These are phyloP conservation scores for Agrocybe chaxingu DNA, from an alignment of 768 basidiomycete genomes.

Conservation along the genomic window DNA sequence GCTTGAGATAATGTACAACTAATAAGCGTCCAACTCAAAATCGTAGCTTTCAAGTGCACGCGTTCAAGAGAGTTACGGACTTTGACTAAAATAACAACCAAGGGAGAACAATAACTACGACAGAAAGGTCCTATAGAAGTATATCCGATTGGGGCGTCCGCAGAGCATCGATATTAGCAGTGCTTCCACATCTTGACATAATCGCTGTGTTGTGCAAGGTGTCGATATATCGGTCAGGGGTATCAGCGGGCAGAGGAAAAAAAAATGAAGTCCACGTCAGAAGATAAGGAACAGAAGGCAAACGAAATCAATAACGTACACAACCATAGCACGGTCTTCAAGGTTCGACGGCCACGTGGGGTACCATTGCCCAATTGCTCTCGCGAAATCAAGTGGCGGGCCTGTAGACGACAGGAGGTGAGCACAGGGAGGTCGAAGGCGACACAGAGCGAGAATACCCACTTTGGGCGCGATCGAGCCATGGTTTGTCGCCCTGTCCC, in stretches of 20 bases:
- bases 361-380: slow-evolving; percentile 59
- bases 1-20: no score
- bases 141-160: neutral
- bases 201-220: slow-evolving; percentile 28
- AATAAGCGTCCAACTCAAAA: no score
- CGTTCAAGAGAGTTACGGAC: no score
- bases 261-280: slow-evolving; percentile 1
- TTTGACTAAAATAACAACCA: no score
- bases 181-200: slow-evolving; percentile 61
- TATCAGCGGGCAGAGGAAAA: slow-evolving; percentile 5
- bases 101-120: no score
- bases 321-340: slow-evolving; percentile 63
- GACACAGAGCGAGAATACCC: slow-evolving; percentile 16
- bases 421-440: neutral
- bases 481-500: slow-evolving; percentile 74
- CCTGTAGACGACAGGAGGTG: slow-evolving; percentile 27
- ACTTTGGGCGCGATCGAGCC: slow-evolving; percentile 63
- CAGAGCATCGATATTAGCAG: slow-evolving; percentile 26
- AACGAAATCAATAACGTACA: slow-evolving; percentile 41
- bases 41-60: no score
- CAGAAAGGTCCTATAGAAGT: no score
- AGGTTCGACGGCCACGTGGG: slow-evolving; percentile 69
- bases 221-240: neutral
- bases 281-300: neutral
- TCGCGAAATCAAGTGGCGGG: slow-evolving; percentile 65